phyloP scores from a whole-genome alignment of 192 early-diverging fungal genomes.

The Pilaira anomala region DNA sequence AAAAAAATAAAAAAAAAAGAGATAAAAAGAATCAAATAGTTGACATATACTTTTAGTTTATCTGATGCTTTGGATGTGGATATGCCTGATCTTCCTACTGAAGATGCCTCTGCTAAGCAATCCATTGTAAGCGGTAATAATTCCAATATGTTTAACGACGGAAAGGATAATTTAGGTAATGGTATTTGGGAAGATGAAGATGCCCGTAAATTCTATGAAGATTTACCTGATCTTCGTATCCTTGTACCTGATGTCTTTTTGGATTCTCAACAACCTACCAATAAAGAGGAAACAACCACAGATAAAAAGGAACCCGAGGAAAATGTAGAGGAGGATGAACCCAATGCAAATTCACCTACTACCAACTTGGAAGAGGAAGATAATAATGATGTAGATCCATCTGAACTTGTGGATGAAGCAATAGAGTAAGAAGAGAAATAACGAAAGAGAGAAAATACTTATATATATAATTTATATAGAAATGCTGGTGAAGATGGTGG shows the following conservation, averaged over 20 bases:
- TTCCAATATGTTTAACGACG: constrained; percentile 27
- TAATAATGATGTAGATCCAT: constrained; percentile 17
- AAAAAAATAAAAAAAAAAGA: too few species aligned
- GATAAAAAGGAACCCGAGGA: constrained; percentile 1
- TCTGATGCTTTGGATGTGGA: constrained; percentile 70
- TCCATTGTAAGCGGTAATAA: constrained; percentile 38
- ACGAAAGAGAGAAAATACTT: too few species aligned
- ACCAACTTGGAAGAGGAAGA: constrained; percentile 24
- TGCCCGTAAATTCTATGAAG: constrained; percentile 85
- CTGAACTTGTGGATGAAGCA: constrained; percentile 29
- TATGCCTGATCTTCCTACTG: constrained; percentile 77
- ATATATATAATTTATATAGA: too few species aligned
- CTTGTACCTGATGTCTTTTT: constrained; percentile 85
- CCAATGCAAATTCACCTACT: constrained; percentile 5
- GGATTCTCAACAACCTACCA: constrained; percentile 44
- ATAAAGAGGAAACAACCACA: constrained; percentile 19
- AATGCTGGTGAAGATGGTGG: constrained; percentile 48
- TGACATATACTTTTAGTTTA: constrained; percentile 50
- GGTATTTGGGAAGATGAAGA: constrained; percentile 95
- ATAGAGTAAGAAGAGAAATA: constrained; percentile 14
- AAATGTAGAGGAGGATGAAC: constrained; percentile 11
- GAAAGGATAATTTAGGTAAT: constrained; percentile 38
- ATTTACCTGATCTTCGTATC: constrained; percentile 72
- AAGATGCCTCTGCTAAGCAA: constrained; percentile 52
- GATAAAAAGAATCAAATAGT: too few species aligned